Percentiles rank a stretch among this genome's conserved stretches.
Conservation (phyloP, 768 basidiomycete species). For the Termitomyces heimii region DNA sequence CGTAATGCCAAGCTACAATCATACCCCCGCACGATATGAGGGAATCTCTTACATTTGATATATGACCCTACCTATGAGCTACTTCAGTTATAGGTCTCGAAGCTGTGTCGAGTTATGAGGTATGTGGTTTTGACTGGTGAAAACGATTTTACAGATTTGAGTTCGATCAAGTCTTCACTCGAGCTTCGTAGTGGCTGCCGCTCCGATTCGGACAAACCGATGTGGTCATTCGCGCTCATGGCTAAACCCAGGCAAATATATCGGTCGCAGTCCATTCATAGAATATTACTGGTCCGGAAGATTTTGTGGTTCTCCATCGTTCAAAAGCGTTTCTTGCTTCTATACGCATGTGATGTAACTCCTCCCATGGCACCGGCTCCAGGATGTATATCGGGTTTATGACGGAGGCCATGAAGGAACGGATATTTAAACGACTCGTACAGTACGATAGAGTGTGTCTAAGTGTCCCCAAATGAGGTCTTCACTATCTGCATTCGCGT, state of each 20-base stretch:
- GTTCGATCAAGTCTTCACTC: not conserved
- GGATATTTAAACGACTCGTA: conserved; percentile 7
- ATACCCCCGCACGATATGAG: not conserved
- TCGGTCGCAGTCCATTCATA: not conserved
- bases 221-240: not conserved
- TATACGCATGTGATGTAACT: conserved; percentile 13
- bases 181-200: not conserved
- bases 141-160: not conserved
- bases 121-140: not conserved
- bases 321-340: not conserved
- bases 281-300: not conserved
- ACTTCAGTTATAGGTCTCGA: not conserved
- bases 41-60: not conserved
- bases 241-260: conserved; percentile 13
- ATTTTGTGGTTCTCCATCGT: not conserved
- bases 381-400: conserved; percentile 26
- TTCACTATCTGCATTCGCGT: conserved; percentile 23
- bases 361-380: not conserved
- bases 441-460: not conserved
- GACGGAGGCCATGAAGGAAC: conserved; percentile 14
- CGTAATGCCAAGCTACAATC: not conserved
- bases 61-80: not conserved
- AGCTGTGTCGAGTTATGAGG: not conserved
- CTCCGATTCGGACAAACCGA: conserved; percentile 8
- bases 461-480: conserved; percentile 20